Percentiles rank a stretch among this genome's conserved stretches.
Evolutionary conservation across 192 early-diverging fungal species (phyloP).

Genomic region (Funneliformis geosporum): DNA sequence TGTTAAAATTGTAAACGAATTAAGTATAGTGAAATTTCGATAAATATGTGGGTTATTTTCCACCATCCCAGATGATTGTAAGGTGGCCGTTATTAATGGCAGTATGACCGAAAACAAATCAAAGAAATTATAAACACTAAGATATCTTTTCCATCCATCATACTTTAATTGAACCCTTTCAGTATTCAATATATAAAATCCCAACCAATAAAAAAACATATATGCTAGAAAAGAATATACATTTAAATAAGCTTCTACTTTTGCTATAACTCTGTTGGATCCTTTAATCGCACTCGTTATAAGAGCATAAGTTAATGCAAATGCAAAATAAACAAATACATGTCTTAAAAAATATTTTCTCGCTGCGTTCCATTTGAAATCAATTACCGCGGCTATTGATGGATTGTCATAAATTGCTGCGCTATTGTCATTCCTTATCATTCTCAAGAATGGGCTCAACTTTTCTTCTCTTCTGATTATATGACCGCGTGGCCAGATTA

Average conservation of each 20-base stretch:
- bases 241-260: not conserved
- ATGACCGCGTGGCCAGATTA: conserved; percentile 14
- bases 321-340: not conserved
- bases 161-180: not conserved
- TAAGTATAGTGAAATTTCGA: not conserved
- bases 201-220: not conserved
- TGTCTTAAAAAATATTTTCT: not conserved
- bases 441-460: not conserved
- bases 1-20: not conserved
- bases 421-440: not conserved
- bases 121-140: conserved; percentile 6
- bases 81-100: not conserved
- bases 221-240: not conserved
- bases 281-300: not conserved
- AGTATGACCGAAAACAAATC: not conserved
- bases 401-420: conserved; percentile 1
- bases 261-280: not conserved
- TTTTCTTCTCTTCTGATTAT: not conserved
- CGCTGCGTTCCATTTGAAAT: not conserved
- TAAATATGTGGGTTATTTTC: not conserved
- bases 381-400: conserved; percentile 8
- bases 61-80: not conserved
- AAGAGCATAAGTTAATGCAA: not conserved
- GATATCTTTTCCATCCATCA: not conserved
- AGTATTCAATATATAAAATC: conserved; percentile 1